Evolutionary conservation across 2,329 filamentous ascomycete genomes (phyloP), one percentile per base, ranked within the genome.

Genomic region (Aspergillus fumigatiaffinis): DNA sequence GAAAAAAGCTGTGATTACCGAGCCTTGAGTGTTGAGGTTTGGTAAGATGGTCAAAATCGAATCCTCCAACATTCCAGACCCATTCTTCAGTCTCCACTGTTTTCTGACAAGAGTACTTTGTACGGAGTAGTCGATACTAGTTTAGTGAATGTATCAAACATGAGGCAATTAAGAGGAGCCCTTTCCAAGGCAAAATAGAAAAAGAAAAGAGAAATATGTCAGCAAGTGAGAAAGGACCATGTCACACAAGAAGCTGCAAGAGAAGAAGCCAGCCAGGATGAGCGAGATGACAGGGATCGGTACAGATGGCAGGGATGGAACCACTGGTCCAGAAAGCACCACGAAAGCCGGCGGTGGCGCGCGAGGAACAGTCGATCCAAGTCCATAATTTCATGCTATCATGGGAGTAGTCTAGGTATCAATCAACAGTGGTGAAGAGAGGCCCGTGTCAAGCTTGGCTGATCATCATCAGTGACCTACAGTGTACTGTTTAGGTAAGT

Each of bases 261-360:
- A 58, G 41, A 41, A 60, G 54, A 61, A 63, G 52, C 55, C 41
- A 44, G 54, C 55, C 55, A 54, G 60, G 55, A 56, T 57, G 41
- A 50, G 49, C 50, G 38, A 53, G 49, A 47, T 57, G 59, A 54
- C 64, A 65, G 61, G 64, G 64, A 64, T 66, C 53, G 53, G 28
- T 60, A 58, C 62, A 60, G 60, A 53, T 49, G 49, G 58, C 58
- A 63, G 60, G 58, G 58, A 56, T 54, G 51, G 32, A 61, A 60
- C 56, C 56, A 63, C 47, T 66, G 64, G 64, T 44, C 42, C 47
- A 66, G 58, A 66, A 53, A 21, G 54, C 54, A 63, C 64, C 64
- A 66, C 64, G 62, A 62, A 66, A 56, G 54, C 52, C 54, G 42
- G 51, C 29, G 56, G 62, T 63, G 61, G 64, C 62, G 58, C 57